A percentile compares a stretch with the other conserved stretches of the same genome.
phyloP scores from a whole-genome alignment of 2,329 filamentous ascomycete species.

The Colletotrichum sp. region DNA sequence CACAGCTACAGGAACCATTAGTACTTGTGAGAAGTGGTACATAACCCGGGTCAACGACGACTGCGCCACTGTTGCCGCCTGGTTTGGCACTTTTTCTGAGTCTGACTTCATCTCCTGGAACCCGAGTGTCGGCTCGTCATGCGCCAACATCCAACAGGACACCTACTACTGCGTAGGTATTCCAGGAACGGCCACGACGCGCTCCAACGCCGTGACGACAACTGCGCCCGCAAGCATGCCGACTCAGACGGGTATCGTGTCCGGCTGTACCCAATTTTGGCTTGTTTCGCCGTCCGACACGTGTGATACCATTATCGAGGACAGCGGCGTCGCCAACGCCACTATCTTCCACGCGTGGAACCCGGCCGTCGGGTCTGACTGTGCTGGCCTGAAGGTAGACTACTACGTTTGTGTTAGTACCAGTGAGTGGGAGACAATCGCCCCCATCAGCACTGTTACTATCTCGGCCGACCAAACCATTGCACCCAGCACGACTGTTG shows the following conservation, averaged over 20 bases:
- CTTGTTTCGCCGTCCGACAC: neutral
- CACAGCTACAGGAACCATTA: neutral
- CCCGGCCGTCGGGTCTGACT: neutral
- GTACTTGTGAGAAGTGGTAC: neutral
- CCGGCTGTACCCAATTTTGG: constrained; percentile 12
- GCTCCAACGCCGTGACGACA: neutral
- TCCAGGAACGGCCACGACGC: neutral
- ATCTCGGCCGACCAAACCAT: neutral
- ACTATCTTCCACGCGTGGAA: neutral
- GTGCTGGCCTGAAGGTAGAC: neutral
- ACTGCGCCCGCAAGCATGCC: neutral
- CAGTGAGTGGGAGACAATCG: neutral
- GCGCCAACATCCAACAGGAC: neutral
- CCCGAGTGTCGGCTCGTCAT: neutral
- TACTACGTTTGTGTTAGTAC: neutral
- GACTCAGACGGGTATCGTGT: constrained; percentile 5
- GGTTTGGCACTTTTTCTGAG: neutral
- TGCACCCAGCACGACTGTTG: neutral
- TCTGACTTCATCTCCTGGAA: neutral
- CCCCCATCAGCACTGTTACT: neutral
- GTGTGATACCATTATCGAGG: neutral
- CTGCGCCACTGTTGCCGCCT: neutral
- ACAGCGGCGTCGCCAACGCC: neutral
- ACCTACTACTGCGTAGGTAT: neutral
- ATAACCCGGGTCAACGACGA: neutral